phyloP scores from a whole-genome alignment of 208 protist genomes.

The Trypanosoma lewisi region DNA sequence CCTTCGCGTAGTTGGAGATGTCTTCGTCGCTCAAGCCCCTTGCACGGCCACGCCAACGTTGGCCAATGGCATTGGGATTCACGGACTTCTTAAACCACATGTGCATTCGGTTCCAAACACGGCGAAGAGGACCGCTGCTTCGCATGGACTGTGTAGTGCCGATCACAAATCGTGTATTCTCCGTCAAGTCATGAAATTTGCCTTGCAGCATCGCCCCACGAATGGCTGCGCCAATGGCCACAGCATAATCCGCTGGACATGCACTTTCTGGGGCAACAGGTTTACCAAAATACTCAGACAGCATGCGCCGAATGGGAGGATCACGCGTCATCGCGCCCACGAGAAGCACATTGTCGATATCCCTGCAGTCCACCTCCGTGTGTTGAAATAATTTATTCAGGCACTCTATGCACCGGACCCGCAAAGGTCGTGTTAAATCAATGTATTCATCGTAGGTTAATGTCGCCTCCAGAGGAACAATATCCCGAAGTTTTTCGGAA shows the following conservation, averaged over 20 bases:
- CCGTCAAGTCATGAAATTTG: slow-evolving; percentile 66
- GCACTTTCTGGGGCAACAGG: slow-evolving; percentile 52
- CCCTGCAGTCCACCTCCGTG: slow-evolving; percentile 43
- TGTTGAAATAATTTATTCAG: slow-evolving; percentile 75
- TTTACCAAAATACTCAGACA: slow-evolving; percentile 82
- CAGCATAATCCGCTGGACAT: slow-evolving; percentile 88
- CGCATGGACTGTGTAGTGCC: slow-evolving; percentile 76
- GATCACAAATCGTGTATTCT: slow-evolving; percentile 77
- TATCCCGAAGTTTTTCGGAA: slow-evolving; percentile 76
- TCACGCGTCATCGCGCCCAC: slow-evolving; percentile 91
- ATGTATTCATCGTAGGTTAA: slow-evolving; percentile 86
- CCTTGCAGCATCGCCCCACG: slow-evolving; percentile 86
- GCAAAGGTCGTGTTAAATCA: slow-evolving; percentile 74
- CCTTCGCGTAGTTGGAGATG: slow-evolving; percentile 86
- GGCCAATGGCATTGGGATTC: slow-evolving; percentile 88
- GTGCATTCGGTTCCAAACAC: slow-evolving; percentile 37
- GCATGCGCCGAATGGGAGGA: slow-evolving; percentile 82
- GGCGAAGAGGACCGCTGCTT: slow-evolving; percentile 39
- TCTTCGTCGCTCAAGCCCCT: slow-evolving; percentile 79
- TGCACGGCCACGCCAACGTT: slow-evolving; percentile 79
- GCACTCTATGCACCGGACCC: slow-evolving; percentile 77
- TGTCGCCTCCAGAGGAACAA: slow-evolving; percentile 84
- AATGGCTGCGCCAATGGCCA: slow-evolving; percentile 80
- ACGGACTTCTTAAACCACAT: slow-evolving; percentile 26
- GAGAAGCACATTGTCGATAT: slow-evolving; percentile 86